Evolutionary conservation across 1,284 basidiomycete species (phyloP), one percentile per base, ranked within the genome.

Genomic region (Hemileia vastatrix): DNA sequence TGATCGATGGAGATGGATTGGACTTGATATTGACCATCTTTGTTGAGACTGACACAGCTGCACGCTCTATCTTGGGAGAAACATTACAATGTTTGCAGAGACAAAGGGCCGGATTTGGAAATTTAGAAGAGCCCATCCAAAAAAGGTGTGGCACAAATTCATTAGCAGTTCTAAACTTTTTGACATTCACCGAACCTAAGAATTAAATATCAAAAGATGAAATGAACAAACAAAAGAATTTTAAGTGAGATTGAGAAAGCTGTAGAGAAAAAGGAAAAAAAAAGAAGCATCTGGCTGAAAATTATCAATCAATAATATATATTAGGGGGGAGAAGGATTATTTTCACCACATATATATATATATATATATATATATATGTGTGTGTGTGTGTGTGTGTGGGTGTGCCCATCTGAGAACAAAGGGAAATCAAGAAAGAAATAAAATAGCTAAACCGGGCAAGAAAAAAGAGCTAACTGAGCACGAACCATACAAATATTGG

Each of bases 101-200:
- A 45, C 55, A 57, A 11, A 27, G 47, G 21, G 21, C 43, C 9
- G n/a, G n/a, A 32, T n/a, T 44, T n/a, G n/a, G n/a, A n/a, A n/a
- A n/a, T 9, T 4, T 31, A 31, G 15, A 33, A 15, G 55, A 57
- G 18, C n/a, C 44, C 15, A 57, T 43, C 59, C 59, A 61, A 21
- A 21, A 44, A 19, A 61, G 45, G 40, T 61, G 59, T 5, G 59
- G 59, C 31, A 61, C 19, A 54, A 61, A 61, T 21, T 61, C 59
- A 27, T 33, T 47, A 13, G 59, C 52, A 18, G 59, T 61, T 40
- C 27, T 27, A 23, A 61, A 61, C 32, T 61, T 61, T 9, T 31
- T 43, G 6, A 6, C 51, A 8, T 43, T 9, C 4, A 47, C 48
- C 6, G 52, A 48, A 18, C 51, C 59, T 61, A 45, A 19, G 4